These are phyloP conservation scores for Poterioochromonas sp. DNA, from an alignment of 352 stramenopile genomes.

Conservation along the genomic window DNA sequence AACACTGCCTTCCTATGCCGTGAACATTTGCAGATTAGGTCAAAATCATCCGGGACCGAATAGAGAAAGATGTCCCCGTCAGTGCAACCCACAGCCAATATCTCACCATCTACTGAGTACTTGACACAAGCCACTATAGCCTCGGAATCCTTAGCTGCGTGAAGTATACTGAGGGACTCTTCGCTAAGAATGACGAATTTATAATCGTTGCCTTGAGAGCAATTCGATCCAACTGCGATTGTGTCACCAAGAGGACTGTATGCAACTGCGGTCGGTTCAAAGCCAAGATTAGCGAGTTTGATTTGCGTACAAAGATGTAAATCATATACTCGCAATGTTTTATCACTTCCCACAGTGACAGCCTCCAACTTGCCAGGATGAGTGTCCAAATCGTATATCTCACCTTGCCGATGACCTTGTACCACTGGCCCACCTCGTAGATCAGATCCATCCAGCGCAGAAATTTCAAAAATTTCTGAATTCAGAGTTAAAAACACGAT, in stretches of 20 bases:
- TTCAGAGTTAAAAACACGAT: constrained; percentile 46
- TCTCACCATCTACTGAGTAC: constrained; percentile 77
- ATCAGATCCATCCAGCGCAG: constrained; percentile 48
- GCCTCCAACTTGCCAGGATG: constrained; percentile 66
- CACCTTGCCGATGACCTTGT: constrained; percentile 55
- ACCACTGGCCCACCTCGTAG: constrained; percentile 46
- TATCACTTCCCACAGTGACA: constrained; percentile 70
- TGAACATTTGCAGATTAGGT: constrained; percentile 48
- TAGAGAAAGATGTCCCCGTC: constrained; percentile 83
- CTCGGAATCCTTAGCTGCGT: constrained; percentile 66
- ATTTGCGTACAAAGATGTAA: constrained; percentile 44
- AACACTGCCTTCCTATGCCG: constrained; percentile 50
- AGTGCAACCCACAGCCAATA: constrained; percentile 61
- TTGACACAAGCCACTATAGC: constrained; percentile 51
- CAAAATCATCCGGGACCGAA: constrained; percentile 59
- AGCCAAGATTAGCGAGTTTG: constrained; percentile 54
- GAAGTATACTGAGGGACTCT: constrained; percentile 62
- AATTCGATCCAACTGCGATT: constrained; percentile 66
- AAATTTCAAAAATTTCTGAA: constrained; percentile 36
- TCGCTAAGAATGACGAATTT: constrained; percentile 74
- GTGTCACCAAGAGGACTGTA: constrained; percentile 75
- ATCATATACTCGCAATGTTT: constrained; percentile 66
- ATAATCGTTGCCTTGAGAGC: neutral
- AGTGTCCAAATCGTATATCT: constrained; percentile 66
- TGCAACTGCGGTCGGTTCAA: constrained; percentile 53